phyloP scores from a whole-genome alignment of 1,284 basidiomycete genomes.

The Chondrostereum purpureum region DNA sequence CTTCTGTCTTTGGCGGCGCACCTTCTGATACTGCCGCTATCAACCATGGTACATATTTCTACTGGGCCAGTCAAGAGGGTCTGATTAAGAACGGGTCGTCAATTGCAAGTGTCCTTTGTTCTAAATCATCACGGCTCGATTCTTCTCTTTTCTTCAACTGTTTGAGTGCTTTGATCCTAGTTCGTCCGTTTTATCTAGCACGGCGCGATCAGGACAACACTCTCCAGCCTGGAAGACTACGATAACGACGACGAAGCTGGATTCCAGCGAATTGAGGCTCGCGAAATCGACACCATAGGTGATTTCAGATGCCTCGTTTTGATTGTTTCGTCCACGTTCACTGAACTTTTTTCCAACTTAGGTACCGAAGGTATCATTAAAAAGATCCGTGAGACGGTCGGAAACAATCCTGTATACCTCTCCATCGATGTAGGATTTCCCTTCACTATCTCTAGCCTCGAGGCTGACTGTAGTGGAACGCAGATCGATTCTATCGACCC shows the following conservation, averaged over 20 bases:
- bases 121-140: slow-evolving; percentile 15
- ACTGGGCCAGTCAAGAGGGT: slow-evolving; percentile 72
- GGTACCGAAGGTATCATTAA: slow-evolving; percentile 64
- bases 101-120: slow-evolving; percentile 63
- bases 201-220: slow-evolving; percentile 71
- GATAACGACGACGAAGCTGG: slow-evolving; percentile 60
- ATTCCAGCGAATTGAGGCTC: slow-evolving; percentile 67
- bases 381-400: slow-evolving; percentile 65
- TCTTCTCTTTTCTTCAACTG: slow-evolving; percentile 16
- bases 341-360: slow-evolving; percentile 18
- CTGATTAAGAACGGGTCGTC: slow-evolving; percentile 71
- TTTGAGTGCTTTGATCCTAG: slow-evolving; percentile 62
- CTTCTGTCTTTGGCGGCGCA: slow-evolving; percentile 62
- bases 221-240: slow-evolving; percentile 68
- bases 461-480: not conserved
- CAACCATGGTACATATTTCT: slow-evolving; percentile 76
- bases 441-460: not conserved
- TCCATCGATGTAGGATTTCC: slow-evolving; percentile 55
- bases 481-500: slow-evolving; percentile 74
- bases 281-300: slow-evolving; percentile 74
- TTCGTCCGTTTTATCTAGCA: slow-evolving; percentile 52
- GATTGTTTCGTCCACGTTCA: slow-evolving; percentile 1
- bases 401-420: slow-evolving; percentile 61
- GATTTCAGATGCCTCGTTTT: slow-evolving; percentile 9
- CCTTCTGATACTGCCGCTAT: slow-evolving; percentile 62